phyloP scores from a whole-genome alignment of 1,284 basidiomycete species.

The Boletellus sp. region DNA sequence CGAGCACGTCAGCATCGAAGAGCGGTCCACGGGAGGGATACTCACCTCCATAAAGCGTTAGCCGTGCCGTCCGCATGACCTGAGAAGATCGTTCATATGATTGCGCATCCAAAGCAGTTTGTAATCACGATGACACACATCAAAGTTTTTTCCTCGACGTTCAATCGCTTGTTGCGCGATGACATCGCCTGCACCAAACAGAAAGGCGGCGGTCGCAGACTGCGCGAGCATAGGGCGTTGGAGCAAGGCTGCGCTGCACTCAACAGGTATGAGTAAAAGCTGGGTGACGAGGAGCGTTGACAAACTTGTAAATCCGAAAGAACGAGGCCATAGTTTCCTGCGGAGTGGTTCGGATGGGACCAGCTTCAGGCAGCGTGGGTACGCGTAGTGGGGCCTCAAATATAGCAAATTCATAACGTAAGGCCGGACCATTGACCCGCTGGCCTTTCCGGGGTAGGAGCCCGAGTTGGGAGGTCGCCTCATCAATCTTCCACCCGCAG shows the following conservation, averaged over 20 bases:
- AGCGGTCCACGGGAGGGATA: slow-evolving; percentile 9
- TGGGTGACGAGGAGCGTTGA: neutral
- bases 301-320: slow-evolving; percentile 32
- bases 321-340: slow-evolving; percentile 24
- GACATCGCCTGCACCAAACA: slow-evolving; percentile 78
- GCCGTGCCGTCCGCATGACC: slow-evolving; percentile 66
- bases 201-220: slow-evolving; percentile 59
- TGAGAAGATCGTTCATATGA: slow-evolving; percentile 30
- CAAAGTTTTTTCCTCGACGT: slow-evolving; percentile 59
- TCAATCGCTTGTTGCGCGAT: slow-evolving; percentile 83
- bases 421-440: neutral
- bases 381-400: neutral
- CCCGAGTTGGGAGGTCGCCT: neutral
- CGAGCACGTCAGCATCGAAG: neutral
- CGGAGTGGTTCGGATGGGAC: neutral
- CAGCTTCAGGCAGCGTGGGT: neutral
- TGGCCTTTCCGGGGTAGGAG: neutral
- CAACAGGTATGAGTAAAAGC: slow-evolving; percentile 8
- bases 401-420: neutral
- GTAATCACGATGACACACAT: slow-evolving; percentile 44
- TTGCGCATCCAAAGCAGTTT: neutral
- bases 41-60: slow-evolving; percentile 72
- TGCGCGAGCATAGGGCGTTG: slow-evolving; percentile 64
- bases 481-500: too few species aligned
- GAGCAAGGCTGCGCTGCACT: slow-evolving; percentile 51